These are phyloP conservation scores for Purshia tridentata DNA, from an alignment of 306 rosid species.

Conservation along the genomic window DNA sequence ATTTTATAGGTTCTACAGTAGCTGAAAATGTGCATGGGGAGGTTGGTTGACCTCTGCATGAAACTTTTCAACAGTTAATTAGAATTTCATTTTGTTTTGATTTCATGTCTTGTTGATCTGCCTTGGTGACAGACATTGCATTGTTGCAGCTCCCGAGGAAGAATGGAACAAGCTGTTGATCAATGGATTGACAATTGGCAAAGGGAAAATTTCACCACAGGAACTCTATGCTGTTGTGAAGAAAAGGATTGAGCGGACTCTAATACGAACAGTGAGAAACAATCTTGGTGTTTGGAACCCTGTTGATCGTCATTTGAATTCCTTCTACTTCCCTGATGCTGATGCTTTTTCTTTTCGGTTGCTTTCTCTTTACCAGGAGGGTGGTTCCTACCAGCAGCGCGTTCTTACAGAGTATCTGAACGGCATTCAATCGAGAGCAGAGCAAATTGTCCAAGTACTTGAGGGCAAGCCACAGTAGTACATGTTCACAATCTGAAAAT, in stretches of 20 bases:
- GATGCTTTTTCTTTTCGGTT: conserved; percentile 17
- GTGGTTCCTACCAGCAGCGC: conserved; percentile 91
- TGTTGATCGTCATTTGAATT: conserved; percentile 3
- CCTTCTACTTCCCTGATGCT: conserved; percentile 19
- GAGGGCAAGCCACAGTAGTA: conserved; percentile 49
- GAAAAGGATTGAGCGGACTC: conserved; percentile 82
- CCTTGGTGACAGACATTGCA: neutral
- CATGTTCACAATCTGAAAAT: conserved; percentile 13
- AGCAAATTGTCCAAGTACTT: conserved; percentile 65
- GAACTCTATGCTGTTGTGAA: conserved; percentile 66
- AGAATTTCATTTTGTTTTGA: neutral
- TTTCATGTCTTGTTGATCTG: conserved; percentile 3
- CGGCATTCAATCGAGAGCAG: conserved; percentile 73
- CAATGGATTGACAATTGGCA: conserved; percentile 70
- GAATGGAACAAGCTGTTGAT: conserved; percentile 77
- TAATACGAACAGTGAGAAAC: conserved; percentile 82
- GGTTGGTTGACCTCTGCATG: neutral
- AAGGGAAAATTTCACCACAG: conserved; percentile 64
- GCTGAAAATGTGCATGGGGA: neutral
- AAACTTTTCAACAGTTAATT: neutral
- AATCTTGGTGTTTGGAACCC: conserved; percentile 2
- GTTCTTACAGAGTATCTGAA: conserved; percentile 74
- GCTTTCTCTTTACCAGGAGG: conserved; percentile 54
- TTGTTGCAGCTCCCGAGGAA: conserved; percentile 77
- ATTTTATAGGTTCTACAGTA: neutral